phyloP scores from a whole-genome alignment of 2,329 filamentous ascomycete species.

The Claviceps citrina region DNA sequence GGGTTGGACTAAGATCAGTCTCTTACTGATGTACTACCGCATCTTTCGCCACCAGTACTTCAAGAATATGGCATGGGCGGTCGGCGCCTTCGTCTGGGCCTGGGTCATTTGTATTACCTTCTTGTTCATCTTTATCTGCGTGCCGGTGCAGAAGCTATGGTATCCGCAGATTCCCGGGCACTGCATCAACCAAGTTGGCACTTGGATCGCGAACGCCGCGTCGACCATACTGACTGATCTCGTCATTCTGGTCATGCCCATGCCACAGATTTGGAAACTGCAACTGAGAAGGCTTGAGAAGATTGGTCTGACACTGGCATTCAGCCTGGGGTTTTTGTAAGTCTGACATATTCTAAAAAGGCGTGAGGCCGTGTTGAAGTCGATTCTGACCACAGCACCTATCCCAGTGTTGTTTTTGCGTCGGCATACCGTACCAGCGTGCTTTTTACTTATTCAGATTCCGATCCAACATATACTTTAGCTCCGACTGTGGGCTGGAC shows the following conservation, averaged over 20 bases:
- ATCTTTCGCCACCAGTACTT: conserved; percentile 32
- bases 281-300: conserved; percentile 26
- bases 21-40: conserved; percentile 37
- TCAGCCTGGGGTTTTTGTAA: conserved; percentile 29
- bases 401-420: conserved; percentile 28
- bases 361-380: neutral
- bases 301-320: conserved; percentile 28
- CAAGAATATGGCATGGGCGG: conserved; percentile 23
- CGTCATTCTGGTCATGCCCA: conserved; percentile 28
- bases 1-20: conserved; percentile 33
- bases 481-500: conserved; percentile 32
- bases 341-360: conserved; percentile 6
- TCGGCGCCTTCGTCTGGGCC: conserved; percentile 27
- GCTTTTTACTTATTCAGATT: conserved; percentile 26
- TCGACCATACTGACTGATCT: conserved; percentile 32
- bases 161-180: conserved; percentile 26
- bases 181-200: conserved; percentile 34
- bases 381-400: neutral
- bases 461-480: conserved; percentile 31
- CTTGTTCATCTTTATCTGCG: conserved; percentile 37
- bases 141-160: conserved; percentile 34
- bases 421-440: conserved; percentile 32
- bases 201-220: conserved; percentile 34
- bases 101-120: conserved; percentile 34
- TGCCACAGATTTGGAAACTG: conserved; percentile 30